Percentiles rank a stretch among this genome's conserved stretches.
These are phyloP conservation scores for Populus ilicifolia DNA, from an alignment of 345 rosid genomes.

Conservation along the genomic window DNA sequence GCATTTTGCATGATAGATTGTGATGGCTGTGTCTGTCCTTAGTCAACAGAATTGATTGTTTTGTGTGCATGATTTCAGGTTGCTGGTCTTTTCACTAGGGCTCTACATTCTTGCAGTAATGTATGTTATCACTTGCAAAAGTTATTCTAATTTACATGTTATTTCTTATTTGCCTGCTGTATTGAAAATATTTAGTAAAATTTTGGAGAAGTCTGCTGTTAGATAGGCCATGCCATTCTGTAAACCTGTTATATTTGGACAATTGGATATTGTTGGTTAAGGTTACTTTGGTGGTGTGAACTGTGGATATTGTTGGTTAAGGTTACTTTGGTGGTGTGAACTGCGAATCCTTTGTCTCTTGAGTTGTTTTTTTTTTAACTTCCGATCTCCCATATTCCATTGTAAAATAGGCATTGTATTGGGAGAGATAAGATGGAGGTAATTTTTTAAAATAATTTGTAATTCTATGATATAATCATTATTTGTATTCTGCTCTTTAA, in stretches of 20 bases:
- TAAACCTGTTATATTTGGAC: slow-evolving; percentile 20
- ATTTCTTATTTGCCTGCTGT: slow-evolving; percentile 23
- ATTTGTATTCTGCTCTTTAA: too few species aligned
- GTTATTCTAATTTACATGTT: slow-evolving; percentile 30
- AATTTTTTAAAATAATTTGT: too few species aligned
- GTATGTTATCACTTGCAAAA: slow-evolving; percentile 20
- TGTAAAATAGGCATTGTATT: neutral
- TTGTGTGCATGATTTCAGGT: slow-evolving; percentile 41
- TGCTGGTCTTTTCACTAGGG: slow-evolving; percentile 33
- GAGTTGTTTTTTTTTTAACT: neutral
- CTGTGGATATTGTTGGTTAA: slow-evolving; percentile 29
- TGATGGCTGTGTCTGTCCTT: slow-evolving; percentile 33
- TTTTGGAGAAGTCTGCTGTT: slow-evolving; percentile 32
- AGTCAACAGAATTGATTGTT: slow-evolving; percentile 33
- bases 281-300: slow-evolving; percentile 12
- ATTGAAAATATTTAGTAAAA: slow-evolving; percentile 31
- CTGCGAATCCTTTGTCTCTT: neutral
- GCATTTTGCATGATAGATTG: slow-evolving; percentile 28
- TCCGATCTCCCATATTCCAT: neutral
- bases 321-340: slow-evolving; percentile 13
- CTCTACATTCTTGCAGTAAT: slow-evolving; percentile 36
- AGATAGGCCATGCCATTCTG: slow-evolving; percentile 16
- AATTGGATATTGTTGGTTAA: slow-evolving; percentile 28
- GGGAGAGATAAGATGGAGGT: too few species aligned
- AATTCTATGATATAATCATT: too few species aligned